phyloP scores from a whole-genome alignment of 106 monocot genomes.

The Dioscorea dumetorum region DNA sequence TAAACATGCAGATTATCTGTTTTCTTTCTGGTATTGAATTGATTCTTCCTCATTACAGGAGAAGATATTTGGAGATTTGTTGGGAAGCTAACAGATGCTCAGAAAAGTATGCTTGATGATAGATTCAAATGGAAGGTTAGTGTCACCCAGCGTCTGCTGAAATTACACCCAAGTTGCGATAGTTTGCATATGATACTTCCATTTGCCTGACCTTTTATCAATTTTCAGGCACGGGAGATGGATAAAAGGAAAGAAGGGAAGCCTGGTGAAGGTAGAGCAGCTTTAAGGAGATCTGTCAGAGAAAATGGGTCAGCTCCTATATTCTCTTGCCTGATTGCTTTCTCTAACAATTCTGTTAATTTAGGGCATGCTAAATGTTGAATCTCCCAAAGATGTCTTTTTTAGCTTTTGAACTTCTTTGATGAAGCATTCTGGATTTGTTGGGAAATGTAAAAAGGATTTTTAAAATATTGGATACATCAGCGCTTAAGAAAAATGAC shows the following conservation, averaged over 20 bases:
- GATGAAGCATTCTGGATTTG: no score
- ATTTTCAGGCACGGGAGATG: slow-evolving; percentile 83
- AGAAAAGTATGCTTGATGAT: slow-evolving; percentile 97
- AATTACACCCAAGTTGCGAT: not conserved
- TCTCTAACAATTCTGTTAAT: no score
- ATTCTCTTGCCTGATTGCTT: not conserved
- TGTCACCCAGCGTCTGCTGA: not conserved
- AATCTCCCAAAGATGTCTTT: no score
- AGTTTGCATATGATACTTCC: not conserved
- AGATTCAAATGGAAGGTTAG: slow-evolving; percentile 97
- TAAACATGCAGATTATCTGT: no score
- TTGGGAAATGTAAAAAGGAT: no score
- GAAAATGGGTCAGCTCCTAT: slow-evolving; percentile 68
- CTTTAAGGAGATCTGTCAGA: slow-evolving; percentile 90
- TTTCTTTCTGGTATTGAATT: not conserved
- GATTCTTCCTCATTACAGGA: slow-evolving; percentile 30
- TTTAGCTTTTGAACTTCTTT: no score
- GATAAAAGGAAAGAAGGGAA: slow-evolving; percentile 95
- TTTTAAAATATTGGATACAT: no score
- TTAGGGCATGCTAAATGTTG: no score
- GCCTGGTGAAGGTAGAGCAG: slow-evolving; percentile 89
- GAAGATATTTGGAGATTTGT: slow-evolving; percentile 98
- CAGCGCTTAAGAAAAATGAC: no score
- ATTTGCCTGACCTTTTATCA: not conserved
- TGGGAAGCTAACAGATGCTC: slow-evolving; percentile 94